These are phyloP conservation scores for Trametes cinnabarina DNA, from an alignment of 768 basidiomycete species.

Conservation along the genomic window DNA sequence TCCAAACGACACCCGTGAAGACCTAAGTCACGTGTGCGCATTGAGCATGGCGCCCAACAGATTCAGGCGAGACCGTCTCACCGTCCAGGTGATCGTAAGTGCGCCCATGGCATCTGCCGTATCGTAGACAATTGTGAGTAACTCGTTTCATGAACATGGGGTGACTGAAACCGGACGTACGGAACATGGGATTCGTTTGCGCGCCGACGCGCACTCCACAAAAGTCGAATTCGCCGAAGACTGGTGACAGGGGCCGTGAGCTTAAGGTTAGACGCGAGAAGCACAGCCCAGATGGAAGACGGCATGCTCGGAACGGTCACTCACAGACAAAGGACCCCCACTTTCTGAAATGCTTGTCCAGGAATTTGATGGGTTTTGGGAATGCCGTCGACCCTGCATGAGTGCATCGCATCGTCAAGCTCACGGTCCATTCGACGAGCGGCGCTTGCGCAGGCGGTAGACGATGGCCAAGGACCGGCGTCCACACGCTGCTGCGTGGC, in stretches of 20 bases:
- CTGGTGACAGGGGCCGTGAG: constrained; percentile 1
- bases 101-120: constrained; percentile 9
- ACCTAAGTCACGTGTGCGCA: not conserved
- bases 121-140: not conserved
- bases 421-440: not conserved
- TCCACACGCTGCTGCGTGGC: constrained; percentile 19
- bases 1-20: constrained; percentile 17
- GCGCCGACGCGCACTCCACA: constrained; percentile 20
- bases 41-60: not conserved
- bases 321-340: constrained; percentile 16
- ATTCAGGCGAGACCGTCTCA: not conserved
- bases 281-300: too few relatives aligned
- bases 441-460: not conserved
- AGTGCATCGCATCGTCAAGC: not conserved
- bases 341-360: constrained; percentile 19
- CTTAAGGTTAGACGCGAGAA: not conserved
- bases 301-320: not conserved
- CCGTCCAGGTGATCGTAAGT: constrained; percentile 10
- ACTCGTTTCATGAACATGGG: not conserved
- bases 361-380: constrained; percentile 21
- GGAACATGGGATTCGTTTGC: constrained; percentile 28
- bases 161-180: constrained; percentile 14
- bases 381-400: constrained; percentile 21
- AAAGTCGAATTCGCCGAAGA: constrained; percentile 21
- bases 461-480: not conserved